Base-by-base conservation (phyloP, 345 rosid genomes). In the Eucalyptus marginata region DNA sequence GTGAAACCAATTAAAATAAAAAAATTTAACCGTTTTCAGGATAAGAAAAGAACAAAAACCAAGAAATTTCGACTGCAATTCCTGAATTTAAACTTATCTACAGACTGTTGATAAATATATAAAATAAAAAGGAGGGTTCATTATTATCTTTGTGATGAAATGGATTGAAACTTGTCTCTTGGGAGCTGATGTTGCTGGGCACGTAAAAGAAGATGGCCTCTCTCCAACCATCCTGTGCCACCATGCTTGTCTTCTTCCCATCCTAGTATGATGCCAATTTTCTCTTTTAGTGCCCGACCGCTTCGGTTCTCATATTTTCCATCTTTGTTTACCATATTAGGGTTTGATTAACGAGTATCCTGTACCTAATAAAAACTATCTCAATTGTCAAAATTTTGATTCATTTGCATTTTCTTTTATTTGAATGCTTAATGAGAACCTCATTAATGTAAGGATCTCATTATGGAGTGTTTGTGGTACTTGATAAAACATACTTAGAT, bases 101-200 rank as follows among this genome's bases (percentile, higher is more conserved):
- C 52, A 33, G 43, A 68, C 49, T 80, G 52, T 58, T 22, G 11
- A 43, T 43, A 44, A 31, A 36, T 7, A 64, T 84, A 43, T 49
- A 64, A 25, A 43, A 27, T 17, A 18, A 33, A 44, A 86, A 17
- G 14, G 7, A 27, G 18, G n/a, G 14, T 71, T 71, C 81, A 71
- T 71, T 71, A 71, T 71, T 71, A 71, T 71, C 83, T 18, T 3
- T 2, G 33, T 33, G 47, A 44, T 20, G 47, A 62, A 31, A 88
- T 40, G 52, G 52, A 44, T 66, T 83, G 94, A 92, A 92, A 90
- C 90, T 84, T 92, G 92, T 86, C 92, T 64, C 68, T 56, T 49
- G 90, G 91, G 88, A 90, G 79, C 87, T 90, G 90, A 90, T 52
- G 90, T 89, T 87, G 84, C 89, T 44, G 87, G 89, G 95, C 95